A percentile compares a stretch with the other conserved stretches of the same genome.
phyloP scores from a whole-genome alignment of 1,284 basidiomycete species.

The Fomitopsis palustris region DNA sequence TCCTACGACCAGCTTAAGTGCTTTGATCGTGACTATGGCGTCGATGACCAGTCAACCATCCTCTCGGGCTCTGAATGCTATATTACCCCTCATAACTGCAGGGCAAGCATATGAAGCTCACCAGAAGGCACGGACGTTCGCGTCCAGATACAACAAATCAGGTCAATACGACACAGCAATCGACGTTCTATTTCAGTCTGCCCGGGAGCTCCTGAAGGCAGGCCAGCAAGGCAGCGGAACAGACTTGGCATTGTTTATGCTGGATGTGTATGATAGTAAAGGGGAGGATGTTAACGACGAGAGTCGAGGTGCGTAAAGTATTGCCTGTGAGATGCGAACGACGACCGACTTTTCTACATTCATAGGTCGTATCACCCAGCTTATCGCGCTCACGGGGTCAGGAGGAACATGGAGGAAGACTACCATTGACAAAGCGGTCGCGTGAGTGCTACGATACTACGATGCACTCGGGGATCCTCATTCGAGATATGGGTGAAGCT shows the following conservation, averaged over 20 bases:
- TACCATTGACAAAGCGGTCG: slow-evolving; percentile 71
- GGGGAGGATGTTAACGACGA: slow-evolving; percentile 67
- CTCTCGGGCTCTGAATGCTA: slow-evolving; percentile 67
- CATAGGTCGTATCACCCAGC: slow-evolving; percentile 73
- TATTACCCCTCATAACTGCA: slow-evolving; percentile 67
- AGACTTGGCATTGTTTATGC: slow-evolving; percentile 74
- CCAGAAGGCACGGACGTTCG: slow-evolving; percentile 92
- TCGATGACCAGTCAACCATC: slow-evolving; percentile 38
- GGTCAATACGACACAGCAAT: slow-evolving; percentile 79
- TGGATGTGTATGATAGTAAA: slow-evolving; percentile 79
- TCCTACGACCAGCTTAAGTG: neutral
- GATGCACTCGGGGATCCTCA: neutral
- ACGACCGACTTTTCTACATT: neutral
- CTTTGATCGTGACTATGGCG: slow-evolving; percentile 13
- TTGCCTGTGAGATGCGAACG: neutral
- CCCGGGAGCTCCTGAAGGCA: slow-evolving; percentile 80
- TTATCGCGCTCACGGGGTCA: slow-evolving; percentile 75
- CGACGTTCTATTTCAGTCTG: slow-evolving; percentile 84
- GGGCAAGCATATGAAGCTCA: slow-evolving; percentile 87
- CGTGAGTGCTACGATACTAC: slow-evolving; percentile 44
- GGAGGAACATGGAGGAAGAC: slow-evolving; percentile 80
- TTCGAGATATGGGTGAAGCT: slow-evolving; percentile 41
- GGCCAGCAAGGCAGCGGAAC: slow-evolving; percentile 87
- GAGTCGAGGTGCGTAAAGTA: slow-evolving; percentile 59
- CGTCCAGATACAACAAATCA: slow-evolving; percentile 80